A percentile compares a stretch with the other conserved stretches of the same genome.
These are phyloP conservation scores for Davidsoniella virescens DNA, from an alignment of 2,329 filamentous ascomycete genomes.

Conservation along the genomic window DNA sequence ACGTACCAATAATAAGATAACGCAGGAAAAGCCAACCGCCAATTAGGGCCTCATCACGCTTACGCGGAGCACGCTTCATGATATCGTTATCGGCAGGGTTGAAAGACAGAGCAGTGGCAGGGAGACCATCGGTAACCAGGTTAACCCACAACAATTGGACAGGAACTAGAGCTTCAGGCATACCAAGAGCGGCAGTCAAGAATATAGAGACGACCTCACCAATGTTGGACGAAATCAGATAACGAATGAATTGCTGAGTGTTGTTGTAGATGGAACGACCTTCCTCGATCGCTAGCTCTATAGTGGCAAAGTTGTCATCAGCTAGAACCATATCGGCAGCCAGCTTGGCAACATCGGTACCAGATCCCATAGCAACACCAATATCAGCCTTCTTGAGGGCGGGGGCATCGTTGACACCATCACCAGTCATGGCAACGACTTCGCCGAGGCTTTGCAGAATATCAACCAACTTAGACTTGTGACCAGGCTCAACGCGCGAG, in stretches of 20 bases:
- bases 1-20: slow-evolving; percentile 89
- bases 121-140: slow-evolving; percentile 90
- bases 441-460: slow-evolving; percentile 83
- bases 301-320: slow-evolving; percentile 98
- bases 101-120: slow-evolving; percentile 90
- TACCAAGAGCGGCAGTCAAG: slow-evolving; percentile 84
- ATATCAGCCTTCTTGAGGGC: slow-evolving; percentile 98
- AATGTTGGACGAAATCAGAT: slow-evolving; percentile 97
- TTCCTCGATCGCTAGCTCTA: slow-evolving; percentile 89
- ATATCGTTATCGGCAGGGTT: slow-evolving; percentile 98
- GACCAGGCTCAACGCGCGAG: slow-evolving; percentile 84
- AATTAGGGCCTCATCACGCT: slow-evolving; percentile 83
- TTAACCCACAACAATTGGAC: slow-evolving; percentile 99
- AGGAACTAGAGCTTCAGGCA: slow-evolving; percentile 93
- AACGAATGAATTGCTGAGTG: slow-evolving; percentile 98
- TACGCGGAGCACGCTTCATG: slow-evolving; percentile 82
- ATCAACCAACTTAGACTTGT: slow-evolving; percentile 97
- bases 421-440: slow-evolving; percentile 97
- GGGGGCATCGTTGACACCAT: slow-evolving; percentile 95
- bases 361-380: slow-evolving; percentile 95
- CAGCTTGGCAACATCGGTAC: slow-evolving; percentile 91
- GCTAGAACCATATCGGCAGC: slow-evolving; percentile 97
- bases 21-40: slow-evolving; percentile 94
- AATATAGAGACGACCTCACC: slow-evolving; percentile 99
- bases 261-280: slow-evolving; percentile 99